Evolutionary conservation across 78 protist genomes (phyloP).

Genomic region (Chrysochromulina tobinii): DNA sequence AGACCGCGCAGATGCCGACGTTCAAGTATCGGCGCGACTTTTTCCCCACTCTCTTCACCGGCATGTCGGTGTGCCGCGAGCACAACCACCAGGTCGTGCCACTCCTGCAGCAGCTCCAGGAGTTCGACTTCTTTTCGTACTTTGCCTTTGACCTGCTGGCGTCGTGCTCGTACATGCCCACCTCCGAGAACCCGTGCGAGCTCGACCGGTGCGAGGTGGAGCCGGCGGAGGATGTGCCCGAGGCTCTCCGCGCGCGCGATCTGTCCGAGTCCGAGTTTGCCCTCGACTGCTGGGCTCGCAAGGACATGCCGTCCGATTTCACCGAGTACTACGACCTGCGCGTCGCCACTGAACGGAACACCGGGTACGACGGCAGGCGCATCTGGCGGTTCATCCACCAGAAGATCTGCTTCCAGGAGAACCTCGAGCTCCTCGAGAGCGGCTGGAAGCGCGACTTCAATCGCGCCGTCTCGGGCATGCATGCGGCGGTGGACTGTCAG

Average conservation of each 20-base stretch:
- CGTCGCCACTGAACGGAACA: not conserved
- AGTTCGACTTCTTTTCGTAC: not conserved
- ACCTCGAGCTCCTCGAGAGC: not conserved
- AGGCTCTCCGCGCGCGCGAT: not conserved
- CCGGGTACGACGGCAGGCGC: not conserved
- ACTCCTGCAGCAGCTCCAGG: not conserved
- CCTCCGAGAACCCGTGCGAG: not conserved
- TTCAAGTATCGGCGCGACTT: too few relatives aligned
- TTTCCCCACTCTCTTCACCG: too few relatives aligned
- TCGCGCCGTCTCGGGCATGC: not conserved
- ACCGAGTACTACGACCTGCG: not conserved
- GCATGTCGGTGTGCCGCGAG: too few relatives aligned
- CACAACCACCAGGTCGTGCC: not conserved
- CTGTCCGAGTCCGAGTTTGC: not conserved
- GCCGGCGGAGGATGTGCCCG: not conserved
- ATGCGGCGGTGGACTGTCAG: not conserved
- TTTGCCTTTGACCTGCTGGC: not conserved
- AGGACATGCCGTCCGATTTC: not conserved
- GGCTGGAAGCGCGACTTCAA: constrained; percentile 8
- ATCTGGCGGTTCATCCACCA: constrained; percentile 11
- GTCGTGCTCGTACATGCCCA: not conserved
- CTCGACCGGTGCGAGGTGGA: not conserved
- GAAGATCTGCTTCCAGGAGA: constrained; percentile 3
- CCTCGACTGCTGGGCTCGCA: not conserved
- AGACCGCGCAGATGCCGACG: too few relatives aligned